Base-by-base conservation (phyloP, 2,329 filamentous ascomycete species). In the Fusarium oxysporum region DNA sequence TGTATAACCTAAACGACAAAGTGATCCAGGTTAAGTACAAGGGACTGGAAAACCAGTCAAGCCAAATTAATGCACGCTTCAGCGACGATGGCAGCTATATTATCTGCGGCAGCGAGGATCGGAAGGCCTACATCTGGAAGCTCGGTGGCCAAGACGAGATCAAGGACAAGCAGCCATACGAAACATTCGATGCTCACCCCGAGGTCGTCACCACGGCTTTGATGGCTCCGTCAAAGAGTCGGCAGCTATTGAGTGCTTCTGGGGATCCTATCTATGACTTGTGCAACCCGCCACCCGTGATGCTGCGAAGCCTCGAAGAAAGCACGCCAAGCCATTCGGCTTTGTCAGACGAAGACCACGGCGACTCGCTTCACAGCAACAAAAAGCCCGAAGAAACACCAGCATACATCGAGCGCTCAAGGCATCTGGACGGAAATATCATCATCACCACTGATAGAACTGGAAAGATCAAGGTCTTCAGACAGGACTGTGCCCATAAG, bases 261-360 rank as follows among this genome's bases (percentile, higher is more conserved):
- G 93, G 94, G 62, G 95, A 99, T 79, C 95, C 96, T 3, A 89
- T 99, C n/a, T 99, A 95, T 80, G 95, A 98, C 76, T 87, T 98
- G 2, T 98, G 96, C 85, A 98, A 98, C 76, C 96, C 96, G 9
- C 96, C 96, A 0, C 95, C 96, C 0, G 91, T 98, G 21, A 95
- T 91, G 11, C 86, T 98, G 23, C 86, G 95, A 69, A 95, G 92
- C 73, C 88, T 91, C 32, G 90, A 92, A 25, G 93, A 96, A 76
- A 83, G 82, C 35, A 82, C 82, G 4, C 78, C 79, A 12, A 88
- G 83, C 62, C 83, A 85, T 63, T 81, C 81, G 5, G 81, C 80
- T 5, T 77, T 84, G 17, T 81, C 81, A 9, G 82, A 83, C 17
- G 77, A 72, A 10, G 79, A 81, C 53, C 77, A 84, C n/a, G 75